These are phyloP conservation scores for Aspergillus transmontanensis DNA, from an alignment of 2,329 filamentous ascomycete species.

Conservation along the genomic window DNA sequence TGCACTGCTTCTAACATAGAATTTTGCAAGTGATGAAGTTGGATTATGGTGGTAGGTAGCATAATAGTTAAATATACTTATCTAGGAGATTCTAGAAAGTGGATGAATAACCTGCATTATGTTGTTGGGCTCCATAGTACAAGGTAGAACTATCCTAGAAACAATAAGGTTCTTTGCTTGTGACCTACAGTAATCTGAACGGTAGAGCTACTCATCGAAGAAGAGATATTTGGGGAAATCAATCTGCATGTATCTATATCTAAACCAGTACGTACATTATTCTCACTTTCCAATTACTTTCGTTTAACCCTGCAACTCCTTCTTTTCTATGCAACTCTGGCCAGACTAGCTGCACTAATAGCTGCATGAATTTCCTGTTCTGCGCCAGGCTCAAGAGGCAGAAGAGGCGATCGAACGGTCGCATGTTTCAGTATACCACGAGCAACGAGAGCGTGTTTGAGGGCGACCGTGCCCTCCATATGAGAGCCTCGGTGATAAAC, in stretches of 20 bases:
- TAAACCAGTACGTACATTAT: neutral
- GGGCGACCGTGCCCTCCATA: slow-evolving; percentile 57
- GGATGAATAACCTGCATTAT: too few relatives aligned
- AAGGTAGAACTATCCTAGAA: too few relatives aligned
- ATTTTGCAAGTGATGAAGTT: too few relatives aligned
- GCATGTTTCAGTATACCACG: slow-evolving; percentile 54
- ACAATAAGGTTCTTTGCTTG: too few relatives aligned
- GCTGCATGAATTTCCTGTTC: slow-evolving; percentile 23
- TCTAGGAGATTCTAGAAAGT: too few relatives aligned
- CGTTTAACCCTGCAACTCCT: neutral
- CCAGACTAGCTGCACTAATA: slow-evolving; percentile 9
- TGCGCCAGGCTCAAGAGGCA: slow-evolving; percentile 32
- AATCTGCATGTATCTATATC: neutral
- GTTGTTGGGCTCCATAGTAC: too few relatives aligned
- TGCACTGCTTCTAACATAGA: too few relatives aligned
- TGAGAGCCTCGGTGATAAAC: slow-evolving; percentile 59
- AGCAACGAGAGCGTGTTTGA: slow-evolving; percentile 57
- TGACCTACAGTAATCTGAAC: too few relatives aligned
- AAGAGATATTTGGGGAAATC: neutral
- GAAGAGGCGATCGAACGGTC: slow-evolving; percentile 53
- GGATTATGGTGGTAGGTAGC: too few relatives aligned
- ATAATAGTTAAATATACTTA: too few relatives aligned
- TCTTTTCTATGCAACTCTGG: neutral
- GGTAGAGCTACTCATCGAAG: neutral
- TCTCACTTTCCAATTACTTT: neutral